phyloP scores from a whole-genome alignment of 73 alveolate genomes.

The Stentor roeselii region DNA sequence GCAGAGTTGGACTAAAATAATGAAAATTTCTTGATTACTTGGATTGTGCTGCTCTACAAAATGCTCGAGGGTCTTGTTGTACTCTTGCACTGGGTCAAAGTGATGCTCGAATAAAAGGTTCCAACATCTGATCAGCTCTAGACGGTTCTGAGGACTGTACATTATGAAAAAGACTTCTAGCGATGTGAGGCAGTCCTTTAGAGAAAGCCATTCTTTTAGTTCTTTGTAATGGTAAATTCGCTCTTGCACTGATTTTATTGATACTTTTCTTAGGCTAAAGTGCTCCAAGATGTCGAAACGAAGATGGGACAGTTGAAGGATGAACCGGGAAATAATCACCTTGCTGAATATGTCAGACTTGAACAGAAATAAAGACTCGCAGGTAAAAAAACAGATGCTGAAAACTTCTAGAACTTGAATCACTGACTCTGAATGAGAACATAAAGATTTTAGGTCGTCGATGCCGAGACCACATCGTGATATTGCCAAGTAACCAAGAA shows the following conservation, averaged over 20 bases:
- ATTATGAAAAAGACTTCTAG: conserved; percentile 50
- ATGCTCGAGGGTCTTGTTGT: conserved; percentile 53
- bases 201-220: conserved; percentile 44
- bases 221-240: conserved; percentile 31
- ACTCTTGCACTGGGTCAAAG: conserved; percentile 62
- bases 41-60: conserved; percentile 52
- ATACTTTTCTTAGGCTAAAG: conserved; percentile 36
- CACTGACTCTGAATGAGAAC: not conserved
- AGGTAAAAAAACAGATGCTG: not conserved
- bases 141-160: conserved; percentile 48
- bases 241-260: conserved; percentile 42
- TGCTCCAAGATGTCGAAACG: conserved; percentile 24
- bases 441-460: not conserved
- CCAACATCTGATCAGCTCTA: conserved; percentile 51
- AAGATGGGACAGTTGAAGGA: not conserved
- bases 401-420: not conserved
- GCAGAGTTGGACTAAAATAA: conserved; percentile 43
- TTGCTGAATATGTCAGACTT: conserved; percentile 4
- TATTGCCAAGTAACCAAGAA: not conserved
- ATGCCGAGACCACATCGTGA: not conserved
- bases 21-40: conserved; percentile 41
- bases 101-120: conserved; percentile 36
- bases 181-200: conserved; percentile 45
- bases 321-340: conserved; percentile 7
- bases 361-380: not conserved